A percentile compares a stretch with the other conserved stretches of the same genome.
Evolutionary conservation across 192 early-diverging fungal genomes (phyloP).

Genomic region (Rhizophagus clarus): DNA sequence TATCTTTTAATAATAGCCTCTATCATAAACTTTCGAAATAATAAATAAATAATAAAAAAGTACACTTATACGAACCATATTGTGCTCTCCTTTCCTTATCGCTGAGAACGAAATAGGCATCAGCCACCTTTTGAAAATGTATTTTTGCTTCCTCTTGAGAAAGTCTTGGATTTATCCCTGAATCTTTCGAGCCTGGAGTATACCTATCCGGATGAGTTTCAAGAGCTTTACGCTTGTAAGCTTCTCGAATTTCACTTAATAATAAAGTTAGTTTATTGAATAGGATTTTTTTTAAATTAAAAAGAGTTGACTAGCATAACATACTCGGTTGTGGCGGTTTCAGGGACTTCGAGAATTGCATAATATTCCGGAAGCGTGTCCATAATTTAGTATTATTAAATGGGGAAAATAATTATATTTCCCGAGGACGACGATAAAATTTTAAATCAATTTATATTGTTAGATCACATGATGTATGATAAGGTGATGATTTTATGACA

Average conservation of each 20-base stretch:
- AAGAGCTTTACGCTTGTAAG: slow-evolving; percentile 77
- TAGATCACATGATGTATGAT: too few species aligned
- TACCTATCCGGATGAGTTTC: slow-evolving; percentile 71
- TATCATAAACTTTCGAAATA: not conserved
- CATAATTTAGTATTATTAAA: not conserved
- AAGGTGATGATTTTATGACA: too few species aligned
- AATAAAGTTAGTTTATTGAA: not conserved
- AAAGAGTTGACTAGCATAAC: not conserved
- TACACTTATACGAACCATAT: slow-evolving; percentile 49
- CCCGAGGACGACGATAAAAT: too few species aligned
- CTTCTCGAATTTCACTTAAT: slow-evolving; percentile 65
- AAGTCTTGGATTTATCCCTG: slow-evolving; percentile 34
- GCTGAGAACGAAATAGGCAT: slow-evolving; percentile 80
- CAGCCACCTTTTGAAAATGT: slow-evolving; percentile 73
- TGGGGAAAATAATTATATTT: too few species aligned
- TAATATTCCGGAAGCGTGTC: slow-evolving; percentile 66
- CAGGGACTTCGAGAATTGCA: slow-evolving; percentile 58
- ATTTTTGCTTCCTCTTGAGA: slow-evolving; percentile 41
- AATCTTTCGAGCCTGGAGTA: slow-evolving; percentile 49
- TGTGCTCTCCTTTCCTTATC: slow-evolving; percentile 44
- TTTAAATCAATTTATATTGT: too few species aligned
- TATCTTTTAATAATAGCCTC: not conserved
- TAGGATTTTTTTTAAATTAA: not conserved
- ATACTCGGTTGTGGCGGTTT: slow-evolving; percentile 57
- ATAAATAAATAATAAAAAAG: not conserved